Base-by-base conservation (phyloP, 352 stramenopile species). In the Pythium oligandrum region DNA sequence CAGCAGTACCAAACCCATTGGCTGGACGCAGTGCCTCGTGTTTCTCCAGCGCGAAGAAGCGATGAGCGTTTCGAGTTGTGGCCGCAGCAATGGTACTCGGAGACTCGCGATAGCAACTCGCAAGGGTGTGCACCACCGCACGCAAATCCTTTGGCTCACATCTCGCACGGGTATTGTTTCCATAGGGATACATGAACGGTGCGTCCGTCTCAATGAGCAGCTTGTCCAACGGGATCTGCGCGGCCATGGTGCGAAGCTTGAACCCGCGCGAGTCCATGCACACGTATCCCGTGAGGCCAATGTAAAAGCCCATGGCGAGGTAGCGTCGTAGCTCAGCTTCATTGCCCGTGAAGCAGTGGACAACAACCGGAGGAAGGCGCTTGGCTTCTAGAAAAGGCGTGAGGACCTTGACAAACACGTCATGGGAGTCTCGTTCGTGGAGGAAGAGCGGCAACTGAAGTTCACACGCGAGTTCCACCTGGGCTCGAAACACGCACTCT, bases 361-460 rank as follows among this genome's bases (percentile, higher is more conserved):
- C 75, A 2, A 89, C 76, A 1, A 83, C 75, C 2, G 68, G 68
- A 0, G 75, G 75, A 31, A 91, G 56, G 6, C 47, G 55, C 0
- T 61, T 57, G 9, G 57, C 47, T 36, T 78, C 61, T 2, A 74
- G 53, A 31, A 91, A 81, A 0, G 78, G 76, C 17, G 73, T 59
- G 6, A 86, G 61, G 47, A 90, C 57, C 12, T 26, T n/a, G 8
- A 88, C 57, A 32, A 91, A 80, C 6, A 66, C 53, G 1, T 68
- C 67, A 35, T 88, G 75, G 2, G 80, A 78, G 36, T 88, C 73
- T 44, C 80, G 77, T 47, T 91, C 78, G 67, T 98, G 96, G 44
- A 98, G 68, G 73, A 98, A 98, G 3, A 98, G 67, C 17, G 96
- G 96, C 59, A 98, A 53, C 40, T 85, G 56, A 5, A 87, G 70